Evolutionary conservation across 208 protist species (phyloP).

Genomic region (Lotmaria passim): DNA sequence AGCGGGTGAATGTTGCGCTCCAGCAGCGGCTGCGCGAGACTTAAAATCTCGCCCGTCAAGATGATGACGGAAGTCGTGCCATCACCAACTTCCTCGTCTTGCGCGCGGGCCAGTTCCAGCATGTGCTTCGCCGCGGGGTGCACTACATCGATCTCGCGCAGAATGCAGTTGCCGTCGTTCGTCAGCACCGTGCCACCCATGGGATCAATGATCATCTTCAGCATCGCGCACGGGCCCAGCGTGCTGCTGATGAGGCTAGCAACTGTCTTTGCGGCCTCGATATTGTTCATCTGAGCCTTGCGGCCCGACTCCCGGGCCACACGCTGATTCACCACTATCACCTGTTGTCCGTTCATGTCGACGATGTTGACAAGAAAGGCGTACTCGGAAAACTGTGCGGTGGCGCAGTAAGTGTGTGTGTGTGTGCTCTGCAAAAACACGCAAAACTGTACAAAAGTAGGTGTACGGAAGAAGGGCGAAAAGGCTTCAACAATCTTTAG

Average conservation of each 20-base stretch:
- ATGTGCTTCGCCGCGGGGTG: conserved; percentile 99
- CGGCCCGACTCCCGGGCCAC: conserved; percentile 96
- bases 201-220: conserved; percentile 99
- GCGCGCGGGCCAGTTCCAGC: conserved; percentile 98
- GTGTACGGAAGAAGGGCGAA: background rate
- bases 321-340: conserved; percentile 95
- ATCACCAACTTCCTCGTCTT: conserved; percentile 99
- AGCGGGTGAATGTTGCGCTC: conserved; percentile 98
- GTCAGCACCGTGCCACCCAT: conserved; percentile 99
- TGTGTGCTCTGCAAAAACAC: background rate
- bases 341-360: conserved; percentile 70
- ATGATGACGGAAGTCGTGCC: conserved; percentile 99
- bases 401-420: background rate
- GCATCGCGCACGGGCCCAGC: conserved; percentile 99
- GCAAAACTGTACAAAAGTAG: background rate
- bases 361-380: conserved; percentile 4
- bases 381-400: background rate
- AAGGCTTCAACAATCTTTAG: too few relatives aligned
- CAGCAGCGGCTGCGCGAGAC: conserved; percentile 97
- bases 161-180: conserved; percentile 99
- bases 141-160: conserved; percentile 99
- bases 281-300: conserved; percentile 99
- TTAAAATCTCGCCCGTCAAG: conserved; percentile 98
- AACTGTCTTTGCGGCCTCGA: conserved; percentile 98
- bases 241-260: conserved; percentile 99